A percentile compares a stretch with the other conserved stretches of the same genome.
Conservation (phyloP, 2,329 filamentous ascomycete genomes). For the Botrytis cinerea region DNA sequence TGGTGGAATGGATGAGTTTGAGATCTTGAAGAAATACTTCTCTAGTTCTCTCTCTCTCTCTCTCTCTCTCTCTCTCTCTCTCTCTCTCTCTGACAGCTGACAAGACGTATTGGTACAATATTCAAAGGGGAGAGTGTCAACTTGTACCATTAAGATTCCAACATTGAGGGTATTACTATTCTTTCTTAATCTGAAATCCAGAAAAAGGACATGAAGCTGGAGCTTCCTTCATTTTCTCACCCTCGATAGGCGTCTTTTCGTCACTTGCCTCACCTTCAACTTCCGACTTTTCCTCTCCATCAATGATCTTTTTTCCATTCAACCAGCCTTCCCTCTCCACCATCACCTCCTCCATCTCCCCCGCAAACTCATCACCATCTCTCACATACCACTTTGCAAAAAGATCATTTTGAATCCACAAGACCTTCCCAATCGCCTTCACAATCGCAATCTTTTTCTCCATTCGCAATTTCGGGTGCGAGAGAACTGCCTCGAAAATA, state of each 20-base stretch:
- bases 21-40: not conserved
- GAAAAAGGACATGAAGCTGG: slow-evolving; percentile 14
- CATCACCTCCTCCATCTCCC: slow-evolving; percentile 16
- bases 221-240: not conserved
- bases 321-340: slow-evolving; percentile 23
- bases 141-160: not conserved
- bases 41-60: not conserved
- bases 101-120: not conserved
- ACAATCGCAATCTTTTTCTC: slow-evolving; percentile 71
- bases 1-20: not conserved
- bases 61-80: not conserved
- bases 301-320: slow-evolving; percentile 14
- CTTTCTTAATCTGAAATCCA: not conserved
- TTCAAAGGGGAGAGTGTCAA: not conserved
- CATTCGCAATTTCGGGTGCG: slow-evolving; percentile 58
- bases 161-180: not conserved
- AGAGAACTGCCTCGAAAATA: slow-evolving; percentile 74
- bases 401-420: slow-evolving; percentile 87
- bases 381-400: slow-evolving; percentile 74
- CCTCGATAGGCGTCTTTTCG: not conserved
- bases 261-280: not conserved
- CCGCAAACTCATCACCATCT: slow-evolving; percentile 22
- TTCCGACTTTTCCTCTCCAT: not conserved
- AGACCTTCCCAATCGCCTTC: slow-evolving; percentile 75
- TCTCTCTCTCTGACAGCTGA: fast-evolving